phyloP scores from a whole-genome alignment of 257 asterid genomes.

The Scutellaria minor region DNA sequence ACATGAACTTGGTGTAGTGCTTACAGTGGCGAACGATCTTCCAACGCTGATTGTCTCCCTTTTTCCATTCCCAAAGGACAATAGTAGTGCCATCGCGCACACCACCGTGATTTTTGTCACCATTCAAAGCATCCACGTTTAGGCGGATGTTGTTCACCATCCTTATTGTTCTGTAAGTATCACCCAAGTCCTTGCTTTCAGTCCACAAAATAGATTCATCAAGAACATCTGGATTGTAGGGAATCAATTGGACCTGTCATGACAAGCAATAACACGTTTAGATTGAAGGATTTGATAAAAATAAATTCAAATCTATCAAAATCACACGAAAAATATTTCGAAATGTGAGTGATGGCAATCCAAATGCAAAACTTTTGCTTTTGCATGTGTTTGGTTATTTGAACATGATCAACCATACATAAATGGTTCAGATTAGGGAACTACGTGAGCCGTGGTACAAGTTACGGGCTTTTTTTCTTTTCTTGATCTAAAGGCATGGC shows the following conservation, averaged over 20 bases:
- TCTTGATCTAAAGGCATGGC: too few species aligned
- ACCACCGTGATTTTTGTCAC: constrained; percentile 86
- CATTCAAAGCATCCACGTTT: constrained; percentile 81
- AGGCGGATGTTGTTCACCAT: constrained; percentile 83
- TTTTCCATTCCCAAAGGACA: constrained; percentile 97
- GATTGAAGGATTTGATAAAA: too few species aligned
- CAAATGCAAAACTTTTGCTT: too few species aligned
- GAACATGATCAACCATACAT: too few species aligned
- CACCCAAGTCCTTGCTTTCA: constrained; percentile 85
- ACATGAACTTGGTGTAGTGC: constrained; percentile 35
- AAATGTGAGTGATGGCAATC: too few species aligned
- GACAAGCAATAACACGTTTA: not conserved
- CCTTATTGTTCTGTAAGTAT: constrained; percentile 69
- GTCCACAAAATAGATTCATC: constrained; percentile 93
- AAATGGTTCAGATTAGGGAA: not conserved
- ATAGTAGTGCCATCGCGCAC: constrained; percentile 78
- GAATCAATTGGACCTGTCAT: constrained; percentile 60
- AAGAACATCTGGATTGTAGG: constrained; percentile 65
- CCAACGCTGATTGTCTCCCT: constrained; percentile 94
- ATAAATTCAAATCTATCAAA: too few species aligned
- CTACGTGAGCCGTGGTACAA: too few species aligned
- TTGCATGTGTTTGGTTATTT: too few species aligned
- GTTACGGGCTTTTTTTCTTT: too few species aligned
- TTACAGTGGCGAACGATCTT: constrained; percentile 79
- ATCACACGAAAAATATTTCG: too few species aligned